These are phyloP conservation scores for Neoscytalidium dimidiatum DNA, from an alignment of 2,329 filamentous ascomycete species.

Conservation along the genomic window DNA sequence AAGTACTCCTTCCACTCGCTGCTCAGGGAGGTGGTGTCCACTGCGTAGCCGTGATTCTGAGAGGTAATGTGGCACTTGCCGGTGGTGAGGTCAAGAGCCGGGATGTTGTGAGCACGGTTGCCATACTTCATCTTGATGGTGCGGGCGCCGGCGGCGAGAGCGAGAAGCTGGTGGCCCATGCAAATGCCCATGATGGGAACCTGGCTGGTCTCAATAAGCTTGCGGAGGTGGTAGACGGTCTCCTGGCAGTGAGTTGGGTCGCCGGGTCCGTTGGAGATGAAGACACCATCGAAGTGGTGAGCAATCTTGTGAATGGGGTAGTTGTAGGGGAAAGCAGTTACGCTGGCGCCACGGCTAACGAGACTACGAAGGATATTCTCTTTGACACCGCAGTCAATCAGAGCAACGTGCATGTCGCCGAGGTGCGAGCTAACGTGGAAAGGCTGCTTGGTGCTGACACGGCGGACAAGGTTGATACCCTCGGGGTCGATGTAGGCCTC, in stretches of 20 bases:
- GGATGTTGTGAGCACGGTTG: conserved; percentile 98
- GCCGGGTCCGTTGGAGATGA: conserved; percentile 98
- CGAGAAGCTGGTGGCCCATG: conserved; percentile 93
- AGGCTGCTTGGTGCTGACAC: conserved; percentile 95
- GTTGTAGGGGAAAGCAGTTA: conserved; percentile 94
- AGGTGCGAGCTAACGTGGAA: conserved; percentile 88
- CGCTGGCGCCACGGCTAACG: conserved; percentile 85
- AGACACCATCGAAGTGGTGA: conserved; percentile 96
- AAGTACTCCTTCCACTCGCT: conserved; percentile 97
- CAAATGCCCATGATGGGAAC: conserved; percentile 98
- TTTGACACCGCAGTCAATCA: conserved; percentile 98
- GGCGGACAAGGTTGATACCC: conserved; percentile 94
- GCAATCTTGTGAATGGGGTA: conserved; percentile 98
- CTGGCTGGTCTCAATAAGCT: conserved; percentile 87
- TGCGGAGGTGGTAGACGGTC: conserved; percentile 88
- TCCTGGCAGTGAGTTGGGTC: conserved; percentile 96
- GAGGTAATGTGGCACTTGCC: conserved; percentile 98
- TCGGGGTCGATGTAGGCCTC: conserved; percentile 94
- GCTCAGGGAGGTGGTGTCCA: conserved; percentile 80
- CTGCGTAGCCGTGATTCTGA: conserved; percentile 97
- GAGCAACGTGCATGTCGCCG: conserved; percentile 84
- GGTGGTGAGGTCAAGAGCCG: conserved; percentile 88
- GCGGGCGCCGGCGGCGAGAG: conserved; percentile 80
- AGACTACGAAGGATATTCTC: conserved; percentile 98
- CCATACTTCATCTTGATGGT: conserved; percentile 99